A percentile compares a stretch with the other conserved stretches of the same genome.
Evolutionary conservation across 805 yeast genomes (phyloP).

Genomic region (Starmerella stigmatis): DNA sequence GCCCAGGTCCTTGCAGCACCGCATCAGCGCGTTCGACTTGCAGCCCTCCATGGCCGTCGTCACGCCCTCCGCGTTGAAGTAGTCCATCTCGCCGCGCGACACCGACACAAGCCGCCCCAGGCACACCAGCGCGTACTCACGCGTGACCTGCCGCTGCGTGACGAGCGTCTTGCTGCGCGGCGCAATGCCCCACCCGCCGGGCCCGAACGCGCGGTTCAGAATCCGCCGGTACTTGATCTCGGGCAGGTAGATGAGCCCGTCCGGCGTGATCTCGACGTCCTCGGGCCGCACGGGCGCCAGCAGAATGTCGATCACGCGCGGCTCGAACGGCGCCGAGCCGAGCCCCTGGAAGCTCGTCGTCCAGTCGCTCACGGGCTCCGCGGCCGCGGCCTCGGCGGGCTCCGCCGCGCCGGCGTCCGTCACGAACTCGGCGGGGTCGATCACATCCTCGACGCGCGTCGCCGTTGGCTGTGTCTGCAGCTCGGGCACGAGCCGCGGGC

Average conservation of each 20-base stretch:
- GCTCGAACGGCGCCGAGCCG: conserved; percentile 65
- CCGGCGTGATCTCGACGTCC: conserved; percentile 92
- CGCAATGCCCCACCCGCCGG: conserved; percentile 98
- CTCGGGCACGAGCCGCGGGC: conserved; percentile 8
- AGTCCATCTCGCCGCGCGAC: conserved; percentile 93
- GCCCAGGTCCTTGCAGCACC: conserved; percentile 95
- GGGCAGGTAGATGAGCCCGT: conserved; percentile 82
- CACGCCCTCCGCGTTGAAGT: conserved; percentile 72
- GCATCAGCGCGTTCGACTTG: conserved; percentile 90
- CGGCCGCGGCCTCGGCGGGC: conserved; percentile 6
- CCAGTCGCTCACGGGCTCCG: conserved; percentile 47
- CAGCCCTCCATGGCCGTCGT: conserved; percentile 98
- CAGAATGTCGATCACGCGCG: conserved; percentile 49
- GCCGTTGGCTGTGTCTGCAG: conserved; percentile 3
- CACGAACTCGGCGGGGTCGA: conserved; percentile 8
- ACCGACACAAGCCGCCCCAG: conserved; percentile 81
- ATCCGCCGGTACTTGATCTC: conserved; percentile 92
- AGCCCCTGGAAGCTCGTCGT: conserved; percentile 77
- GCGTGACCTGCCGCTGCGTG: conserved; percentile 61
- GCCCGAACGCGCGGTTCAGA: conserved; percentile 84
- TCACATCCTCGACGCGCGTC: conserved; percentile 8
- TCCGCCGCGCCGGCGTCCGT: conserved; percentile 8
- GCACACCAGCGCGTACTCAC: conserved; percentile 83
- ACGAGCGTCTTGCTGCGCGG: conserved; percentile 81
- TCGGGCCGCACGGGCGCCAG: conserved; percentile 49